Conservation (phyloP, 768 basidiomycete species). For the Boletus bicolor region DNA sequence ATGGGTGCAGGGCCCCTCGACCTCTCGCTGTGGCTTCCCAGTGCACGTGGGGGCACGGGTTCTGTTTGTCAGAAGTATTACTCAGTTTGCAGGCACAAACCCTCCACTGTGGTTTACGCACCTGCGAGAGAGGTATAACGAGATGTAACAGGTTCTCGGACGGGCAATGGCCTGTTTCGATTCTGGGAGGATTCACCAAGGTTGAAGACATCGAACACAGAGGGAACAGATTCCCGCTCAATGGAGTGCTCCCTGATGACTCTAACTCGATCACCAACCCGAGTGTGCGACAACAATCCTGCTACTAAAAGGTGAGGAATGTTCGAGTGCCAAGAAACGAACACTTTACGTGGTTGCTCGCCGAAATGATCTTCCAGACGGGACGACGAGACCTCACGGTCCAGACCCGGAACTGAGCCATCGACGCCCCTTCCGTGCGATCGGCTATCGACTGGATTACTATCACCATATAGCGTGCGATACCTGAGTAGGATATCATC, state of each 20-base stretch:
- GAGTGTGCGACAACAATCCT: conserved; percentile 5
- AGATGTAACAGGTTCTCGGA: conserved; percentile 8
- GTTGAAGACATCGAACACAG: conserved; percentile 31
- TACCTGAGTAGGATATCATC: conserved; percentile 21
- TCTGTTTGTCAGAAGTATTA: conserved; percentile 12
- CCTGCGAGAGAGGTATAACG: conserved; percentile 13
- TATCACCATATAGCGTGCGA: not conserved
- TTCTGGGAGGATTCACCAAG: conserved; percentile 22
- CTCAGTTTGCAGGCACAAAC: not conserved
- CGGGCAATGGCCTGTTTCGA: conserved; percentile 10
- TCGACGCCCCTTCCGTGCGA: conserved; percentile 7
- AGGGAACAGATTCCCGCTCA: conserved; percentile 23
- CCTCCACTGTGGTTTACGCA: conserved; percentile 2
- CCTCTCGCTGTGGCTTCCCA: conserved; percentile 11
- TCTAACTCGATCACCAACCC: conserved; percentile 13
- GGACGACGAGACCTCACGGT: conserved; percentile 2
- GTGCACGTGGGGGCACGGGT: conserved; percentile 12
- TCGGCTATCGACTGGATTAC: not conserved
- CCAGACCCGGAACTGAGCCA: conserved; percentile 1
- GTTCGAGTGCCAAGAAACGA: not conserved
- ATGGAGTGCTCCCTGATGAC: conserved; percentile 22
- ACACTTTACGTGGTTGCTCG: conserved; percentile 11
- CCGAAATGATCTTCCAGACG: conserved; percentile 4
- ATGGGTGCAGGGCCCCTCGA: conserved; percentile 15
- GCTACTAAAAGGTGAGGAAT: not conserved